A percentile compares a stretch with the other conserved stretches of the same genome.
phyloP scores from a whole-genome alignment of 2,329 filamentous ascomycete genomes.

The Aspergillus ibericus region DNA sequence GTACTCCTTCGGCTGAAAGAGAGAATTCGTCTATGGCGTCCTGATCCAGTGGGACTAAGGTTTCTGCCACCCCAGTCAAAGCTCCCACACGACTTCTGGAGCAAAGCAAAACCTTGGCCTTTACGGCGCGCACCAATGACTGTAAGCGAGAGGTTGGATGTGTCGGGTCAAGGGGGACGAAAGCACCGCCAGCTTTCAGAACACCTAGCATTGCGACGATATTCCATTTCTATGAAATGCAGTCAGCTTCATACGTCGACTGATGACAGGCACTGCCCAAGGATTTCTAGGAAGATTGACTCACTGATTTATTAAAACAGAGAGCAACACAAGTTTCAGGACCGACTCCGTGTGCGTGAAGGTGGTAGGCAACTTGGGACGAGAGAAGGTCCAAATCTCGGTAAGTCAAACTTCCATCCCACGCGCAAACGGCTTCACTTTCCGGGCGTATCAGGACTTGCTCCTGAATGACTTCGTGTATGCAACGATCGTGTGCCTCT shows the following conservation, averaged over 20 bases:
- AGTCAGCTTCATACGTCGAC: slow-evolving; percentile 7
- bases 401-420: slow-evolving; percentile 43
- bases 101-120: slow-evolving; percentile 35
- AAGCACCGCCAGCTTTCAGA: slow-evolving; percentile 45
- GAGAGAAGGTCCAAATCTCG: slow-evolving; percentile 39
- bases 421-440: slow-evolving; percentile 37
- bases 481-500: slow-evolving; percentile 40
- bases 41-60: slow-evolving; percentile 31
- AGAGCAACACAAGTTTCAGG: slow-evolving; percentile 39
- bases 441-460: slow-evolving; percentile 37
- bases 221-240: slow-evolving; percentile 40
- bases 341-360: slow-evolving; percentile 42
- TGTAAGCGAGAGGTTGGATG: slow-evolving; percentile 41
- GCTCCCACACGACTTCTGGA: slow-evolving; percentile 27
- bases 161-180: slow-evolving; percentile 43
- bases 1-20: slow-evolving; percentile 11
- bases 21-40: slow-evolving; percentile 26
- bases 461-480: slow-evolving; percentile 40
- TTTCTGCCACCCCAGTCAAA: slow-evolving; percentile 25
- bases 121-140: slow-evolving; percentile 33
- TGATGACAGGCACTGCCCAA: not conserved
- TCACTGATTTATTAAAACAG: slow-evolving; percentile 46
- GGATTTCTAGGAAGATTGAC: slow-evolving; percentile 7
- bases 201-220: slow-evolving; percentile 43
- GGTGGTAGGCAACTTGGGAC: slow-evolving; percentile 37